A percentile compares a stretch with the other conserved stretches of the same genome.
phyloP scores from a whole-genome alignment of 2,329 filamentous ascomycete genomes.

The Fusarium protoensiforme region DNA sequence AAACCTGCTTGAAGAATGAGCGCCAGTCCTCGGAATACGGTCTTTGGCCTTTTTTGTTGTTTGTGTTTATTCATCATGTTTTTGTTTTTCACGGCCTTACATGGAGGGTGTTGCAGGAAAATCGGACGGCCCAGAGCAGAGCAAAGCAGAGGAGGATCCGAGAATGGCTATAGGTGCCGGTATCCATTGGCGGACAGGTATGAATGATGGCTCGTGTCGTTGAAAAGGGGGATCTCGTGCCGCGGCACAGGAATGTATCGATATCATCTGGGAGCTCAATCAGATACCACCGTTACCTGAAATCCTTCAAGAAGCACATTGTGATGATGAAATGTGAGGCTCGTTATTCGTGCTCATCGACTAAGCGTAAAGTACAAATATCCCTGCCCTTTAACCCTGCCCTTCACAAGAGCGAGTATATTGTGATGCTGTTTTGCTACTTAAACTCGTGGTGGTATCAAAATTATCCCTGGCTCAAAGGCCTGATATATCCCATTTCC shows the following conservation, averaged over 20 bases:
- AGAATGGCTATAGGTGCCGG: constrained; percentile 7
- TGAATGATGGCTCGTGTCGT: neutral
- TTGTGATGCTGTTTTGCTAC: neutral
- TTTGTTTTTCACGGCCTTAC: constrained; percentile 17
- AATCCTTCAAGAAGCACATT: neutral
- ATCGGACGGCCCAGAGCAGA: constrained; percentile 11
- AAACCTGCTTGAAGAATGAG: constrained; percentile 14
- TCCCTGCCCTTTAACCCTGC: neutral
- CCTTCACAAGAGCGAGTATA: neutral
- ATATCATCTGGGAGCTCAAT: constrained; percentile 15
- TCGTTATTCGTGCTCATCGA: neutral
- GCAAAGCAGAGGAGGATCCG: neutral
- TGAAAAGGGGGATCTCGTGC: neutral
- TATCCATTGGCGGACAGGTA: neutral
- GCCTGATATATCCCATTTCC: neutral
- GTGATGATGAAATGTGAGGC: neutral
- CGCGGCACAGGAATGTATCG: constrained; percentile 7
- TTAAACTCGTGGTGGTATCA: neutral
- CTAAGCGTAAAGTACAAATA: neutral
- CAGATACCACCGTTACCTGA: constrained; percentile 15
- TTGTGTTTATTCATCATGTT: constrained; percentile 2
- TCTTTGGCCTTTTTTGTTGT: constrained; percentile 19
- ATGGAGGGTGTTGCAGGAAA: constrained; percentile 12
- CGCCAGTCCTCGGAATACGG: neutral
- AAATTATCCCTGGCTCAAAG: neutral